Percentiles rank a stretch among this genome's conserved stretches.
phyloP scores from a whole-genome alignment of 106 monocot species.

The Narthecium ossifragum region DNA sequence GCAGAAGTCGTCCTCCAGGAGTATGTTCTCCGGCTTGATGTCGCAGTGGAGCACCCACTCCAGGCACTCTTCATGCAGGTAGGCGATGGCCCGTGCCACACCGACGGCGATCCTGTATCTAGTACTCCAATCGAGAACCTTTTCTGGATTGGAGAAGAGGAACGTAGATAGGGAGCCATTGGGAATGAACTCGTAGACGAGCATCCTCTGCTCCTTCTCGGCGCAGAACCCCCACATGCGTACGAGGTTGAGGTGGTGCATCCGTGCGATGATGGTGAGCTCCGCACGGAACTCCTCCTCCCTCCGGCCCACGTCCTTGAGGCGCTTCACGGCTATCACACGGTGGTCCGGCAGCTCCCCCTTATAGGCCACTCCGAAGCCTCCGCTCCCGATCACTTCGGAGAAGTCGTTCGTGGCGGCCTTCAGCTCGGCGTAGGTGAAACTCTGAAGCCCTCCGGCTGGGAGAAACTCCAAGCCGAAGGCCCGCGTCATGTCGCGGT shows the following conservation, averaged over 20 bases:
- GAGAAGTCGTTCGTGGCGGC: conserved; percentile 56
- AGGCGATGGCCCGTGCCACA: conserved; percentile 75
- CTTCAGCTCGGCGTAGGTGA: conserved; percentile 52
- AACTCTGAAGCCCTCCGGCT: conserved; percentile 46
- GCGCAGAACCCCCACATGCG: conserved; percentile 89
- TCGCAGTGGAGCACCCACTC: conserved; percentile 92
- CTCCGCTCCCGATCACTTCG: conserved; percentile 42
- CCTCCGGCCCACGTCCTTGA: conserved; percentile 29
- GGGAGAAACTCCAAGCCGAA: conserved; percentile 66
- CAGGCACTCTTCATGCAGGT: conserved; percentile 84
- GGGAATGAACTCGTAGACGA: conserved; percentile 79
- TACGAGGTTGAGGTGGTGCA: conserved; percentile 89
- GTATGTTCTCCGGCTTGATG: conserved; percentile 90
- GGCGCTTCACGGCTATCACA: conserved; percentile 49
- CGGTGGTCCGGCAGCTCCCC: conserved; percentile 51
- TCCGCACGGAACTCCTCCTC: conserved; percentile 83
- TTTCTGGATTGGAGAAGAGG: conserved; percentile 27
- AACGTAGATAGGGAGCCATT: conserved; percentile 72
- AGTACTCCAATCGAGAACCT: conserved; percentile 49
- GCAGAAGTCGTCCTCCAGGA: conserved; percentile 74
- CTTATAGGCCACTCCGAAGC: conserved; percentile 46
- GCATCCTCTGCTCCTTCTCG: conserved; percentile 66
- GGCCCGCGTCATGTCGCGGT: conserved; percentile 68
- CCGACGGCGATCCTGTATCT: conserved; percentile 75
- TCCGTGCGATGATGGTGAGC: conserved; percentile 68